Conservation (phyloP, 1,284 basidiomycete species). For the Thelephora terrestris region DNA sequence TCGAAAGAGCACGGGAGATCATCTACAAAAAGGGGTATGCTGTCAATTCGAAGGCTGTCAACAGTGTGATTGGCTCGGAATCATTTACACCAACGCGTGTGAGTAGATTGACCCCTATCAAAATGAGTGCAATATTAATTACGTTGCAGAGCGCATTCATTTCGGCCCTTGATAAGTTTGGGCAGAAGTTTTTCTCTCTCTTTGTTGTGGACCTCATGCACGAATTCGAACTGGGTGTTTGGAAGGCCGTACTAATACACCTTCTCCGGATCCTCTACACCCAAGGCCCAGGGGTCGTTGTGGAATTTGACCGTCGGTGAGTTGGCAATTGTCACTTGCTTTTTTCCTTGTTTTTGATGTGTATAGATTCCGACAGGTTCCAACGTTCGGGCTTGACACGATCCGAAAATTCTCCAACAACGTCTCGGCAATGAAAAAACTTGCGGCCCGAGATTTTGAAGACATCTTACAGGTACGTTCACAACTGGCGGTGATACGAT, state of each 20-base stretch:
- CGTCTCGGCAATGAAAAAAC: slow-evolving; percentile 15
- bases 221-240: slow-evolving; percentile 19
- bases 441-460: slow-evolving; percentile 26
- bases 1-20: slow-evolving; percentile 6
- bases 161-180: neutral
- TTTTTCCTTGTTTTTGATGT: neutral
- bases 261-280: slow-evolving; percentile 15
- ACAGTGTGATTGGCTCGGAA: neutral
- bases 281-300: slow-evolving; percentile 1
- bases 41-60: slow-evolving; percentile 5
- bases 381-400: slow-evolving; percentile 17
- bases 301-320: slow-evolving; percentile 11
- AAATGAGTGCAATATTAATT: neutral
- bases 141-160: slow-evolving; percentile 27
- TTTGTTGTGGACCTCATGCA: slow-evolving; percentile 19
- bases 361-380: slow-evolving; percentile 21
- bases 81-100: no score
- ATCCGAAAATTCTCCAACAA: slow-evolving; percentile 15
- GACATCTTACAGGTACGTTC: slow-evolving; percentile 17
- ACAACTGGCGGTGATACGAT: neutral
- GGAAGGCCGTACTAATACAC: slow-evolving; percentile 17
- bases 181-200: slow-evolving; percentile 12
- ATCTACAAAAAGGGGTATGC: slow-evolving; percentile 10
- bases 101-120: no score
- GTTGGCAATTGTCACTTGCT: neutral